Conservation (phyloP, 2,329 filamentous ascomycete genomes). For the Trichoderma oligosporum region DNA sequence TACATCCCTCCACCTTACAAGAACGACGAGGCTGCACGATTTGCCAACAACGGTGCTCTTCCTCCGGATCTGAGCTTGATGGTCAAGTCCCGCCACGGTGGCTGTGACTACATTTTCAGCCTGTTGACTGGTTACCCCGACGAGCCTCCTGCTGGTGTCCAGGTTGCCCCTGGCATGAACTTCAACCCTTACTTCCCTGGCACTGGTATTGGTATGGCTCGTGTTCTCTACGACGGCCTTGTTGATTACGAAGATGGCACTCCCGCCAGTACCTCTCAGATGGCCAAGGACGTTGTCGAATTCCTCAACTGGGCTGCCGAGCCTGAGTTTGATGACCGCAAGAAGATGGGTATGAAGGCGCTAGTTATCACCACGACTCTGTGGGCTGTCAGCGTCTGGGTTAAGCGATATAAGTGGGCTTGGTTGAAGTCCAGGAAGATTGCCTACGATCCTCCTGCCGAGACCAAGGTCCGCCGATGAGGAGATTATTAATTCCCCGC, state of each 20-base stretch:
- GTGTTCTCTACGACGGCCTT: slow-evolving; percentile 94
- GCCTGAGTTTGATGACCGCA: slow-evolving; percentile 98
- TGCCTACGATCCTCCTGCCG: slow-evolving; percentile 73
- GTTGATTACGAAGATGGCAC: slow-evolving; percentile 98
- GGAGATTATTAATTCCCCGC: slow-evolving; percentile 29
- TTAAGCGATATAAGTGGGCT: slow-evolving; percentile 99
- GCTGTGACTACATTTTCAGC: slow-evolving; percentile 97
- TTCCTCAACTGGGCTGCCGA: slow-evolving; percentile 99
- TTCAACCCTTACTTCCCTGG: slow-evolving; percentile 99
- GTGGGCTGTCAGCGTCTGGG: slow-evolving; percentile 87
- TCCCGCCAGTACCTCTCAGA: slow-evolving; percentile 91
- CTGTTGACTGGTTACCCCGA: slow-evolving; percentile 97
- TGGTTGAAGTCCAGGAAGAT: slow-evolving; percentile 95
- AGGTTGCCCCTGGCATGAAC: slow-evolving; percentile 86
- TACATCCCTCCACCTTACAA: slow-evolving; percentile 95
- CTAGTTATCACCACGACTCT: slow-evolving; percentile 74
- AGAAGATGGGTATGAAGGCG: slow-evolving; percentile 99
- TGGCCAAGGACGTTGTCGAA: slow-evolving; percentile 99
- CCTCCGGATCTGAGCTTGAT: slow-evolving; percentile 97
- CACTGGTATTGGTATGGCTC: slow-evolving; percentile 97
- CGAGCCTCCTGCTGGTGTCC: slow-evolving; percentile 84
- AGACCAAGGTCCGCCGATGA: slow-evolving; percentile 49
- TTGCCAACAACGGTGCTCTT: slow-evolving; percentile 96
- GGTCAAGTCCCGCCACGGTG: slow-evolving; percentile 94
- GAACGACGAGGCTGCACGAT: slow-evolving; percentile 97